Evolutionary conservation across 2,329 filamentous ascomycete species (phyloP), one percentile per base, ranked within the genome.

Genomic region (Didymella glomerata): DNA sequence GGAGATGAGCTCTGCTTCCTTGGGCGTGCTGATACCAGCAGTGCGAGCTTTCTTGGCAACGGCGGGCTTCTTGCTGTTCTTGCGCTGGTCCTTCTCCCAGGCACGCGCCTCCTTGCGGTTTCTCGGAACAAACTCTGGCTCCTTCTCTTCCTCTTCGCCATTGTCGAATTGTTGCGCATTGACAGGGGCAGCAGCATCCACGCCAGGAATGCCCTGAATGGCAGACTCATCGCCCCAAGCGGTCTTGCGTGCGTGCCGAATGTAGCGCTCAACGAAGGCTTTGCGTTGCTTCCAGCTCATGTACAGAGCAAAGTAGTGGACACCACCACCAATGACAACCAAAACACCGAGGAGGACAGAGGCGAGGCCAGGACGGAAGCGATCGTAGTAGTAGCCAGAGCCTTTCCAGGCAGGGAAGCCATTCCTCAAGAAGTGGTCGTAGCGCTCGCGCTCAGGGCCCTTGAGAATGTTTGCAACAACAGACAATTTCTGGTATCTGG

Each of bases 361-460:
- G 59, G 92, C 92, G 44, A 98, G 82, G 9, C 95, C 95, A 1
- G 95, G 95, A 20, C 95, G 87, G 84, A 94, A 97, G 57, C 95
- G 89, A 71, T 88, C 88, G 82, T 99, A 99, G 85, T 98, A 99
- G 85, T 99, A 99, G 63, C 95, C 94, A 44, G 94, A 97, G 58
- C 95, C 95, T 81, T 94, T 93, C 95, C 95, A 99, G 55, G 87
- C 87, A 30, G 95, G 95, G 82, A 99, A 99, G 62, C 95, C 95
- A 78, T 98, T 93, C 76, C 83, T 81, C 61, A 98, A 80, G 82
- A 98, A 99, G 78, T 97, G 90, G 77, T 99, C 94, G 79, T 99
- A 99, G 64, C 95, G 90, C 68, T 92, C 90, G 64, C 95, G 87
- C 54, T 86, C 86, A 3, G 90, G 82, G 1, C 94, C 92, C 68